Percentiles rank a stretch among this genome's conserved stretches.
phyloP scores from a whole-genome alignment of 768 basidiomycete species.

The Suillus tomentosus region DNA sequence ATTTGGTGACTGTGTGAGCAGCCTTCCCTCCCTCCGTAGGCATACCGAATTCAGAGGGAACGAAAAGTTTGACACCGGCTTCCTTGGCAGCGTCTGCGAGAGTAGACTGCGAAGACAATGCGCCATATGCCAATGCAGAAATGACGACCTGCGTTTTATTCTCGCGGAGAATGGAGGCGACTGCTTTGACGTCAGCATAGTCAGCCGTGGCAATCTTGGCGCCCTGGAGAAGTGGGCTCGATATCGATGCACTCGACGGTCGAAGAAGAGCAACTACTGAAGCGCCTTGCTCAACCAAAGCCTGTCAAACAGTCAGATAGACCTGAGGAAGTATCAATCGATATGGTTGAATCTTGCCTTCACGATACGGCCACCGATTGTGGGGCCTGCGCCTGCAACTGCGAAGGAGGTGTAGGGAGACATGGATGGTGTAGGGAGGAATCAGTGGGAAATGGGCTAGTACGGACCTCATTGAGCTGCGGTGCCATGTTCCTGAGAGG shows the following conservation, averaged over 20 bases:
- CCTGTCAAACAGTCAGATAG: slow-evolving; percentile 17
- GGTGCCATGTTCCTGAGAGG: background rate
- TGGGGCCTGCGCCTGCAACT: slow-evolving; percentile 38
- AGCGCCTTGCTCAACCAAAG: slow-evolving; percentile 20
- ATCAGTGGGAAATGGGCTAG: background rate
- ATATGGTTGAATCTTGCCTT: slow-evolving; percentile 18
- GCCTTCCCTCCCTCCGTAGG: slow-evolving; percentile 35
- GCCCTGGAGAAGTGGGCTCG: slow-evolving; percentile 25
- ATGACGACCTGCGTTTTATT: slow-evolving; percentile 38
- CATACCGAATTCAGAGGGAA: slow-evolving; percentile 41
- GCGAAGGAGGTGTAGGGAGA: slow-evolving; percentile 36
- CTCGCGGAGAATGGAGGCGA: slow-evolving; percentile 31
- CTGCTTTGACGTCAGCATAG: slow-evolving; percentile 25
- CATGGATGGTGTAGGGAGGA: slow-evolving; percentile 17
- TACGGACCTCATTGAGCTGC: background rate
- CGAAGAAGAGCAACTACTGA: slow-evolving; percentile 31
- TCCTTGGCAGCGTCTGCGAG: slow-evolving; percentile 39
- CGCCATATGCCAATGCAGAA: slow-evolving; percentile 34
- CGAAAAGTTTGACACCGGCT: slow-evolving; percentile 40
- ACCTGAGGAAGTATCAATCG: background rate
- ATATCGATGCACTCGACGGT: slow-evolving; percentile 22
- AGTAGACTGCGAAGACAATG: slow-evolving; percentile 25
- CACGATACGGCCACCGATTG: slow-evolving; percentile 36
- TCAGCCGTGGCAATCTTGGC: slow-evolving; percentile 32
- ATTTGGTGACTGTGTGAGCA: slow-evolving; percentile 28